phyloP scores from a whole-genome alignment of 768 basidiomycete genomes.

The Cubamyces lactineus region DNA sequence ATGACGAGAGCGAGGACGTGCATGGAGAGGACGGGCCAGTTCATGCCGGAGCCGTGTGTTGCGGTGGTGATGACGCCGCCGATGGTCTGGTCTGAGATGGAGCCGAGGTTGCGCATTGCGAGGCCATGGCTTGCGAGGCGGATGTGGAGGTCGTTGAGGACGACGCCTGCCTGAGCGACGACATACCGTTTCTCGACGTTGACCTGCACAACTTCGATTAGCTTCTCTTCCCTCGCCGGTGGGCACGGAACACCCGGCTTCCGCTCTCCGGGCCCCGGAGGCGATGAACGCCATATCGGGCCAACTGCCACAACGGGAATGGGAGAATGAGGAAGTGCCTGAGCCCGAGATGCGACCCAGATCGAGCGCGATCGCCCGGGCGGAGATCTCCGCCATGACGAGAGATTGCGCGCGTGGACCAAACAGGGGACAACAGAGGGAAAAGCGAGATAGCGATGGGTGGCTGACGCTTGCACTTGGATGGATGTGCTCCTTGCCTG shows the following conservation, averaged over 20 bases:
- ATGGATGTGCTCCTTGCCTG: no score
- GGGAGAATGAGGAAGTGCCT: slow-evolving; percentile 5
- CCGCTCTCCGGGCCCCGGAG: neutral
- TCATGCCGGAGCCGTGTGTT: slow-evolving; percentile 89
- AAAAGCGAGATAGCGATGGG: slow-evolving; percentile 26
- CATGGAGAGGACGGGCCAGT: slow-evolving; percentile 80
- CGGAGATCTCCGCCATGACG: slow-evolving; percentile 29
- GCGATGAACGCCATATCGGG: neutral
- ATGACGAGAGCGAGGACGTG: slow-evolving; percentile 77
- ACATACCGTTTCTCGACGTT: slow-evolving; percentile 68
- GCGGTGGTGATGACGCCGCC: slow-evolving; percentile 93
- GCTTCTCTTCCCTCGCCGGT: neutral
- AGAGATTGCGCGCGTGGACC: slow-evolving; percentile 19
- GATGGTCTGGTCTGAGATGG: slow-evolving; percentile 95
- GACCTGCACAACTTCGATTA: slow-evolving; percentile 49
- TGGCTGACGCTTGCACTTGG: neutral
- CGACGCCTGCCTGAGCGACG: slow-evolving; percentile 78
- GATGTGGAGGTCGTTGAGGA: slow-evolving; percentile 71
- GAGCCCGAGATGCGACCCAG: slow-evolving; percentile 11
- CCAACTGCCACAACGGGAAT: neutral
- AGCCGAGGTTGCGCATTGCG: slow-evolving; percentile 91
- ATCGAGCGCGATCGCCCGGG: slow-evolving; percentile 18
- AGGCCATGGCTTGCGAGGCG: slow-evolving; percentile 67
- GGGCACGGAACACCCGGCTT: neutral
- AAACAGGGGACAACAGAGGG: slow-evolving; percentile 26